These are phyloP conservation scores for Phanerochaete carnosa DNA, from an alignment of 768 basidiomycete genomes.

Conservation along the genomic window DNA sequence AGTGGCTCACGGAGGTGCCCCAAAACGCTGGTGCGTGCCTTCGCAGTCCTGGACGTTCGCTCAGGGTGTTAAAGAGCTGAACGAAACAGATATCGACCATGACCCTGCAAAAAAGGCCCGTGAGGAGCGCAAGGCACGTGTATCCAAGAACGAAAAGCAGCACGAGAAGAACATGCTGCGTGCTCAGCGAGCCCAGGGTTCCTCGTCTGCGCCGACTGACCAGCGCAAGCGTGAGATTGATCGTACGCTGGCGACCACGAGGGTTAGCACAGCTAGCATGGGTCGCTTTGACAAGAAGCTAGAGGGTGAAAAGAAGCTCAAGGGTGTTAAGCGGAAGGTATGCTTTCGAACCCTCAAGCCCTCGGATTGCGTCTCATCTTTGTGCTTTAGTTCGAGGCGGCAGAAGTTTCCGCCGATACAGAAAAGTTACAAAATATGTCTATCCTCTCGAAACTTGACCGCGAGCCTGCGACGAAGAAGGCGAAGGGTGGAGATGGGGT, in stretches of 20 bases:
- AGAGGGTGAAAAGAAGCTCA: conserved; percentile 87
- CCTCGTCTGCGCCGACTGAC: conserved; percentile 14
- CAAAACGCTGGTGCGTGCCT: conserved; percentile 68
- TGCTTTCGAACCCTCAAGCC: conserved; percentile 13
- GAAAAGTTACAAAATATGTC: conserved; percentile 77
- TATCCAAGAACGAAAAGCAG: conserved; percentile 84
- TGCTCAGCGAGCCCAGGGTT: conserved; percentile 37
- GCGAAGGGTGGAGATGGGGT: conserved; percentile 49
- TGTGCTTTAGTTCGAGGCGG: conserved; percentile 73
- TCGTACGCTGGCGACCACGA: conserved; percentile 68
- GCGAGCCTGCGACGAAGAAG: conserved; percentile 58
- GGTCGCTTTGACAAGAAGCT: conserved; percentile 90
- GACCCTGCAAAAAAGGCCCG: conserved; percentile 78
- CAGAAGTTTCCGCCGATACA: conserved; percentile 55
- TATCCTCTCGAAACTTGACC: conserved; percentile 76
- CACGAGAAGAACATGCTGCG: conserved; percentile 68
- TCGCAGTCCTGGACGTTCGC: not conserved
- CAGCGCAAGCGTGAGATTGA: conserved; percentile 74
- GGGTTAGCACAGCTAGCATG: conserved; percentile 90
- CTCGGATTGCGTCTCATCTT: not conserved
- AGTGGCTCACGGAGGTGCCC: conserved; percentile 93
- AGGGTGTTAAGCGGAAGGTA: conserved; percentile 92
- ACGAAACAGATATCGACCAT: conserved; percentile 60
- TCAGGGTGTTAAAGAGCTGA: not conserved
- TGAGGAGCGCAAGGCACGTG: conserved; percentile 74